Conservation (phyloP, 768 basidiomycete species). For the Bullera alba region DNA sequence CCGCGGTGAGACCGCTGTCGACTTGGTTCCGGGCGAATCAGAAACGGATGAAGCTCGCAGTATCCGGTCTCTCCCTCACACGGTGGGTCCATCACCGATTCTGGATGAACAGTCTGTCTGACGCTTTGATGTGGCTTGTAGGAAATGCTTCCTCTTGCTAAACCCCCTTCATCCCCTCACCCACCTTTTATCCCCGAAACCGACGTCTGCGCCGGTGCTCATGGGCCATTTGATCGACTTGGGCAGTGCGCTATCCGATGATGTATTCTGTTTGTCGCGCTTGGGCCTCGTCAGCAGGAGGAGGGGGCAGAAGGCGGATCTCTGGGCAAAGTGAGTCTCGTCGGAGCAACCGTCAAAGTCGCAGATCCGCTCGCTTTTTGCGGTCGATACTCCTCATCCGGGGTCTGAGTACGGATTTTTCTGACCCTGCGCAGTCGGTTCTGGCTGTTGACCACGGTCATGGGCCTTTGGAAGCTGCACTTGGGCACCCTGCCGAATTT, state of each 20-base stretch:
- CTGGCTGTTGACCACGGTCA: conserved; percentile 37
- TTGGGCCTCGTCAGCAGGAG: conserved; percentile 24
- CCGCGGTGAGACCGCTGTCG: conserved; percentile 22
- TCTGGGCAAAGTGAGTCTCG: conserved; percentile 36
- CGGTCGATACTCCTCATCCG: too few relatives aligned
- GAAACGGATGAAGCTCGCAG: conserved; percentile 25
- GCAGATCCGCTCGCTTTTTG: neutral
- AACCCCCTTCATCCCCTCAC: conserved; percentile 37
- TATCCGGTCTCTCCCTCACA: conserved; percentile 30
- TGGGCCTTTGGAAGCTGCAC: conserved; percentile 33
- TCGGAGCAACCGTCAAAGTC: neutral
- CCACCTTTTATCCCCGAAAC: conserved; percentile 31
- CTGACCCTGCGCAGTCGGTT: conserved; percentile 23
- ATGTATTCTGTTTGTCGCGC: conserved; percentile 25
- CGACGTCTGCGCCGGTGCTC: conserved; percentile 25
- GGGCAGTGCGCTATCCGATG: conserved; percentile 29
- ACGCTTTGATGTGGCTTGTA: conserved; percentile 1
- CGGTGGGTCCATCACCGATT: conserved; percentile 21
- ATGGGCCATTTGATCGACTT: conserved; percentile 32
- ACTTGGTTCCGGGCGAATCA: conserved; percentile 26
- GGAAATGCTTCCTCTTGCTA: conserved; percentile 42
- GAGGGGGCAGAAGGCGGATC: conserved; percentile 21
- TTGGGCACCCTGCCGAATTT: conserved; percentile 26
- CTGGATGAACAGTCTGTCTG: neutral
- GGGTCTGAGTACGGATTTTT: too few relatives aligned